These are phyloP conservation scores for Favolaschia claudopus DNA, from an alignment of 768 basidiomycete species.

Conservation along the genomic window DNA sequence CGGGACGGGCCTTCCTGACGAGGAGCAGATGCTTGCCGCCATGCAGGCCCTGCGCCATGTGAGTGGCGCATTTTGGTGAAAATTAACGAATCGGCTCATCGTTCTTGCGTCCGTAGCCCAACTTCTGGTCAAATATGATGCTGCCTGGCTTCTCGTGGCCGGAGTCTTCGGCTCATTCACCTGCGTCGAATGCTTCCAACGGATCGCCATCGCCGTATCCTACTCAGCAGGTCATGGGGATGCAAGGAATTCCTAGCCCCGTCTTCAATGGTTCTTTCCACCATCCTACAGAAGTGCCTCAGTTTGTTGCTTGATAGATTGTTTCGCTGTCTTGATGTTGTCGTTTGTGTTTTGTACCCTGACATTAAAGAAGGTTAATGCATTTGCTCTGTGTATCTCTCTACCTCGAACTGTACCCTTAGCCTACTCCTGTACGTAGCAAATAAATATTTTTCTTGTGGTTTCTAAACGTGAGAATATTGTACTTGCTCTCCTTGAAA, in stretches of 20 bases:
- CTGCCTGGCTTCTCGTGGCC: conserved; percentile 70
- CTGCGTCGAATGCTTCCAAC: conserved; percentile 3
- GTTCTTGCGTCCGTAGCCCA: conserved; percentile 44
- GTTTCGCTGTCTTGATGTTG: background rate
- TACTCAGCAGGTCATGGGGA: conserved; percentile 20
- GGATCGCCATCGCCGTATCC: background rate
- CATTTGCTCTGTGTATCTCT: too few species aligned
- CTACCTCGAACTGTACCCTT: too few species aligned
- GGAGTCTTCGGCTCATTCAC: background rate
- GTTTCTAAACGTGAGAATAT: too few species aligned
- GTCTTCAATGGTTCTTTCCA: conserved; percentile 17
- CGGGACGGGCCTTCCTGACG: conserved; percentile 52
- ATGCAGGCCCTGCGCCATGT: conserved; percentile 70
- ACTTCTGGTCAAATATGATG: conserved; percentile 84
- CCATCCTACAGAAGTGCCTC: conserved; percentile 30
- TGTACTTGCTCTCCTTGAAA: too few species aligned
- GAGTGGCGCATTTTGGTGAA: background rate
- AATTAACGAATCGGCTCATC: background rate
- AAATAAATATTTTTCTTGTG: too few species aligned
- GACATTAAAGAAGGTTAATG: too few species aligned
- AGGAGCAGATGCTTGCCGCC: conserved; percentile 69
- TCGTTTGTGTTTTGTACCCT: background rate
- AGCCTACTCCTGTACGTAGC: too few species aligned
- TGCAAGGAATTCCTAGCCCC: conserved; percentile 9
- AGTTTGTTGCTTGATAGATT: conserved; percentile 30